Base-by-base conservation (phyloP, 75 land plant genomes). In the Pinus tabuliformis region DNA sequence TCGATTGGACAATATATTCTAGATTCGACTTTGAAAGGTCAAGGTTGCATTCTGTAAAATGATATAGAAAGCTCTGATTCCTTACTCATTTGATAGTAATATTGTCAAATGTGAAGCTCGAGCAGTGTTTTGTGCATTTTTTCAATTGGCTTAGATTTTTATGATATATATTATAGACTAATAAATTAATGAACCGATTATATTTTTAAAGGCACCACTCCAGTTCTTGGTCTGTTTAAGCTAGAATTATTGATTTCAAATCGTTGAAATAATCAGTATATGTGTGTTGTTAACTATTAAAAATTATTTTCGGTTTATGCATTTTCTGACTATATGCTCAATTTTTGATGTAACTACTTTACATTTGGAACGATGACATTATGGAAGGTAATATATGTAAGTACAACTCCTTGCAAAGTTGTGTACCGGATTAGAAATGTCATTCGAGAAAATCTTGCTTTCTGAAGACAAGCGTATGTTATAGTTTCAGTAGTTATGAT, bases 21-120 rank as follows among this genome's bases (percentile, higher is more conserved):
- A 71, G 73, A 59, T 56, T 75, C 37, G 82, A 86, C 21, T 84
- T 85, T 73, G 81, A 80, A 73, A 74, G 66, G 18, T 73, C 74
- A 24, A 73, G 58, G 58, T 42, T 68, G 45, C n/a, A 42, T 78
- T 59, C 74, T n/a, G 20, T 70, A 6, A 28, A 33, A 6, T 75
- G n/a, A 72, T 8, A 56, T 3, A 56, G 58, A 17, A 56, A 56
- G 36, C 16, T 72, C 16, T 26, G 20, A 21, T 72, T 56, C 58
- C 74, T 72, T 28, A n/a, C 57, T 56, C 39, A 71, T 49, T 56
- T 72, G 58, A 6, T 20, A 72, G 36, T 11, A 52, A 56, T 39
- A 56, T 56, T 56, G 54, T 49, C 54, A 49, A 49, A 49, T 49
- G 54, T 49, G 54, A 49, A 49, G 54, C 12, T 49, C 54, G 9